These are phyloP conservation scores for Balakata baccata DNA, from an alignment of 345 rosid genomes.

Conservation along the genomic window DNA sequence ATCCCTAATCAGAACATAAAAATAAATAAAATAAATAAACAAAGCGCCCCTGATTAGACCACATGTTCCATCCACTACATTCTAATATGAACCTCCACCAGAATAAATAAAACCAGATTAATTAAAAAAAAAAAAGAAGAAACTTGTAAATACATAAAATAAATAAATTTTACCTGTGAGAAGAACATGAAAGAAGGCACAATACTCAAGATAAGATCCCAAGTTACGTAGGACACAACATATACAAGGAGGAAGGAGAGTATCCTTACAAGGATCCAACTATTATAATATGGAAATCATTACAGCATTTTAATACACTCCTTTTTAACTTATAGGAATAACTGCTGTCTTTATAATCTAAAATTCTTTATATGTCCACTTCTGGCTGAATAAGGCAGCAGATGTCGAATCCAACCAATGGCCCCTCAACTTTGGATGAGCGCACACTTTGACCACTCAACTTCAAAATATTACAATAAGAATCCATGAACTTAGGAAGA, in stretches of 20 bases:
- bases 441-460: too few relatives aligned
- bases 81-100: neutral
- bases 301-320: neutral
- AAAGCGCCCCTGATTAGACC: constrained; percentile 10
- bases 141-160: too few relatives aligned
- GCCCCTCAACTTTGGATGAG: too few relatives aligned
- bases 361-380: neutral
- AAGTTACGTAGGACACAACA: neutral
- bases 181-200: neutral
- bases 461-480: too few relatives aligned
- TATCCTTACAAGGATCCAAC: neutral
- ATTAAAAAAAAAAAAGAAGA: too few relatives aligned
- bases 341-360: neutral
- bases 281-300: neutral
- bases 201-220: neutral
- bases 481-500: too few relatives aligned
- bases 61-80: neutral
- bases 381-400: constrained; percentile 1
- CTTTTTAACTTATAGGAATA: neutral
- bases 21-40: neutral
- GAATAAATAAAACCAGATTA: neutral
- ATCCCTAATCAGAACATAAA: constrained; percentile 57
- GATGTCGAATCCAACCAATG: neutral
- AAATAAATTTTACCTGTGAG: too few relatives aligned
- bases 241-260: neutral